Base-by-base conservation (phyloP, 2,329 filamentous ascomycete species). In the Neoascochyta sp. region DNA sequence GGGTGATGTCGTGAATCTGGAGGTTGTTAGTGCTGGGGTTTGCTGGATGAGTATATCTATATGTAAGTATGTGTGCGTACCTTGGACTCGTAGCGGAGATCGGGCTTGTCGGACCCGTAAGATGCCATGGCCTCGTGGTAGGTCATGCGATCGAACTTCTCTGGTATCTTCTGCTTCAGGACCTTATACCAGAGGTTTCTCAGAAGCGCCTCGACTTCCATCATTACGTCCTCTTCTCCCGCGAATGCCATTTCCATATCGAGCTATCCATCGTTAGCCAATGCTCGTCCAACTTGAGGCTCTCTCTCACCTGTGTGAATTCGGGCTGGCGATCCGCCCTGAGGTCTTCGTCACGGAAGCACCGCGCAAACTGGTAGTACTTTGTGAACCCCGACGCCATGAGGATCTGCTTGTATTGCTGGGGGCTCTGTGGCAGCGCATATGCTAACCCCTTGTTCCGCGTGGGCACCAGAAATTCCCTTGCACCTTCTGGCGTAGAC, bases 351-450 rank as follows among this genome's bases (percentile, higher is more conserved):
- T 98, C 93, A 9, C 92, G 81, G 64, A 95, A 98, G 57, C 92
- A 98, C 43, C 80, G 82, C 2, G 92, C 93, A 65, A 95, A 87
- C 52, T 98, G 92, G 62, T 83, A 93, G 60, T 98, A 98, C 22
- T 75, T 78, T 1, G 73, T 67, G 8, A 95, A 75, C 0, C 90
- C 90, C 39, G 85, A 84, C 0, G 88, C 86, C 88, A 98, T 96
- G 22, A 98, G 74, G 2, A 95, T 86, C 66, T 98, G 92, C 66
- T 98, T 98, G 60, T 96, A 98, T 62, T 98, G 92, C 61, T 98
- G 92, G 0, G 92, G 92, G 45, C 90, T 96, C 60, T 98, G 93
- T 0, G 89, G 89, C 12, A 98, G 69, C 7, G 92, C 92, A 62
- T 96, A 98, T 3, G 86, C 88, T 38, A 80, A 68, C 0, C 86